A percentile compares a stretch with the other conserved stretches of the same genome.
Evolutionary conservation across 148 eudicot genomes (phyloP).

Genomic region (Chenopodium formosanum): DNA sequence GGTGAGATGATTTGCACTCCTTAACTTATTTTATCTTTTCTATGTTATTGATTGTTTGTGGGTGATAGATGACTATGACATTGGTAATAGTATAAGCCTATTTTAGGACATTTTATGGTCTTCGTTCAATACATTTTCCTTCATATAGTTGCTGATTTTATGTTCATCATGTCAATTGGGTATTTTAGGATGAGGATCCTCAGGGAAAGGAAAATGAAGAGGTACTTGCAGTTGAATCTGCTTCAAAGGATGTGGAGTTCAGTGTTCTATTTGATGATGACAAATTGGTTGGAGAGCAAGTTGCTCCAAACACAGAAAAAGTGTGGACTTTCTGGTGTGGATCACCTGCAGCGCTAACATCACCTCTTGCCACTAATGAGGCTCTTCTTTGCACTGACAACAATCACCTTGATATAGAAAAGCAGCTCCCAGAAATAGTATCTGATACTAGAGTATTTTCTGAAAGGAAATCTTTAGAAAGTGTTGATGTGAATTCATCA

Average conservation of each 20-base stretch:
- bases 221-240: slow-evolving; percentile 16
- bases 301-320: slow-evolving; percentile 15
- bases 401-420: slow-evolving; percentile 22
- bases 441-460: slow-evolving; percentile 5
- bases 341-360: slow-evolving; percentile 10
- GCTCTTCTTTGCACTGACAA: slow-evolving; percentile 19
- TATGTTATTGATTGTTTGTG: not conserved
- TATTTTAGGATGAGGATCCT: slow-evolving; percentile 41
- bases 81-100: not conserved
- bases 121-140: not conserved
- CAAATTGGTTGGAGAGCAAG: slow-evolving; percentile 7
- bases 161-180: not conserved
- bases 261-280: slow-evolving; percentile 18
- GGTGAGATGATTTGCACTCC: slow-evolving; percentile 36
- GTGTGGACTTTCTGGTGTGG: slow-evolving; percentile 40
- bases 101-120: not conserved
- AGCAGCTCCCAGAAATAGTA: slow-evolving; percentile 4
- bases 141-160: slow-evolving; percentile 7
- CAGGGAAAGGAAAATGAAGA: slow-evolving; percentile 22
- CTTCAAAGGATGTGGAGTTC: slow-evolving; percentile 31
- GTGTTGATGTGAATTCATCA: not conserved
- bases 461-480: slow-evolving; percentile 19
- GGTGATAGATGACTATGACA: not conserved
- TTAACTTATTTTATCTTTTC: not conserved
- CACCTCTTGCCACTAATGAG: slow-evolving; percentile 10